Base-by-base conservation (phyloP, 495 filamentous ascomycete species). In the Saxophila tyrrhenica region DNA sequence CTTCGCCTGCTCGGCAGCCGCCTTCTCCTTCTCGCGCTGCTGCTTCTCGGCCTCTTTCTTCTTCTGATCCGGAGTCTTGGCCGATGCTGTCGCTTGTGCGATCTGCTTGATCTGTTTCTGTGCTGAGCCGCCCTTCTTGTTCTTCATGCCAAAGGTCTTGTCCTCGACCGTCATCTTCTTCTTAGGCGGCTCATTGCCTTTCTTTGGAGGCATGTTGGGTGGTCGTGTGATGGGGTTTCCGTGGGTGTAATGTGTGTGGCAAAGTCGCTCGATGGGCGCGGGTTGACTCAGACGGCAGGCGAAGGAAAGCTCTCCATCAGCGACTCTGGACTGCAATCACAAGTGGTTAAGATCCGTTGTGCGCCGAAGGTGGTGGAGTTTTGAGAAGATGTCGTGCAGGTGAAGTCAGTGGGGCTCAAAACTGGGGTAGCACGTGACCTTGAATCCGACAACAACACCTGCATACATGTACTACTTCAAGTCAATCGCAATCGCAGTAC, bases 71-170 rank as follows among this genome's bases (percentile, higher is more conserved):
- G 86, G 79, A 16, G 75, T 83, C 50, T 89, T 86, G 65, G 81
- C 82, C 45, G 78, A 73, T 52, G 81, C 76, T 49, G 80, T 79
- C 64, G 88, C 82, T 38, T 80, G 77, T 61, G 84, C 71, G 56
- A 98, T 72, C 61, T 85, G 83, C 52, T 84, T 84, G 55, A 99
- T 97, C 55, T 86, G 79, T 65, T 83, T 92, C 74, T 95, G 87
- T 55, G 87, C 89, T 45, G 78, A 82, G 48, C 79, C 82, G 58
- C 92, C 92, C 80, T 95, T 96, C 82, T 99, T 97, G 67, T 98
- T 98, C 76, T 98, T 98, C 90, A 98, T 94, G 61, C 92, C 92
- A 77, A 98, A 98, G 51, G 92, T 95, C 77, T 92, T 94, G 76
- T 98, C 92, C 9, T 52, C 54, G 51, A 90, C 88, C 55, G 88